Conservation (phyloP, 306 rosid species). For the Quercus suber region DNA sequence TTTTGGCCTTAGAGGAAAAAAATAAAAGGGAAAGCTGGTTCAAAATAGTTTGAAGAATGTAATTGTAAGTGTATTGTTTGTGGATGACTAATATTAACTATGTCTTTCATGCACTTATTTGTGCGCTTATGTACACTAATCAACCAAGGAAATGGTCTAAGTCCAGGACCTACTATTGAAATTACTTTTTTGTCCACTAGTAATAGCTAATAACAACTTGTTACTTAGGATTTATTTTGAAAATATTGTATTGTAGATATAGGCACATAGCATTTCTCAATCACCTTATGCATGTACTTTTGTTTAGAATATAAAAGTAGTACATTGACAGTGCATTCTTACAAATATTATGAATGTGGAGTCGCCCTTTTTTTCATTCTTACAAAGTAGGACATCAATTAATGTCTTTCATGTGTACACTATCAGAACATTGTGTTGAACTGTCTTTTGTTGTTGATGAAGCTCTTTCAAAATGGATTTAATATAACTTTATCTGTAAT, state of each 20-base stretch:
- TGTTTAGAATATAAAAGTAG: background rate
- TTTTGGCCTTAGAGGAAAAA: background rate
- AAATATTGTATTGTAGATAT: too few species aligned
- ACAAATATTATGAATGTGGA: background rate
- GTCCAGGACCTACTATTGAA: too few species aligned
- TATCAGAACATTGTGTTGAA: background rate
- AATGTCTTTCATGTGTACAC: background rate
- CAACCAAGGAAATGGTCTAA: background rate
- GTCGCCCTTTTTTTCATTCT: too few species aligned
- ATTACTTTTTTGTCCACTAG: too few species aligned
- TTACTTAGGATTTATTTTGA: too few species aligned
- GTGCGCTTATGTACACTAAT: background rate
- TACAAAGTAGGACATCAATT: too few species aligned
- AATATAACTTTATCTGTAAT: background rate
- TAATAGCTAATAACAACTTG: too few species aligned
- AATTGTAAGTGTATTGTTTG: too few species aligned
- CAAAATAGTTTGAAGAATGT: background rate
- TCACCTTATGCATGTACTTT: background rate
- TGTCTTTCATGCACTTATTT: background rate
- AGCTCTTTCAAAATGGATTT: background rate
- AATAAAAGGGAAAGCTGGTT: background rate
- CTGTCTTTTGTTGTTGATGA: background rate
- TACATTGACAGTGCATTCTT: background rate
- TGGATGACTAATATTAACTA: background rate
- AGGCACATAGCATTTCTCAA: too few species aligned